Conservation (phyloP, 2,329 filamentous ascomycete genomes). For the Lasiodiplodia hormozganensis region DNA sequence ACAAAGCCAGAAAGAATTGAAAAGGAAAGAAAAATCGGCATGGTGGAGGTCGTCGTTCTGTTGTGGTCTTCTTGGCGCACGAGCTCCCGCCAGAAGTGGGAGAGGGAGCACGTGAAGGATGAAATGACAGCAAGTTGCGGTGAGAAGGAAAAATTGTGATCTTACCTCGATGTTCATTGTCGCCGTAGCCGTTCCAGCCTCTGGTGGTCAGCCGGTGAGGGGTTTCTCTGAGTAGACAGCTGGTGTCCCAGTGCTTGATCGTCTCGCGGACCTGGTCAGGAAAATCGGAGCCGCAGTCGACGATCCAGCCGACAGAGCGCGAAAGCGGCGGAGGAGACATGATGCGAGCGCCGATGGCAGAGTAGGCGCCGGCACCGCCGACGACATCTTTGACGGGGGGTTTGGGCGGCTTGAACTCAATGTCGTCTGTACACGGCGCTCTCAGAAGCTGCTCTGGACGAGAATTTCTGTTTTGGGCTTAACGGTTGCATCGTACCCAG, state of each 20-base stretch:
- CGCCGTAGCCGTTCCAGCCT: constrained; percentile 89
- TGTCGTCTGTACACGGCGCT: constrained; percentile 71
- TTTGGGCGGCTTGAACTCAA: constrained; percentile 77
- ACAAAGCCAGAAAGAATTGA: background rate
- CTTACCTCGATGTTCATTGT: constrained; percentile 67
- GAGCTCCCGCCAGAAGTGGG: constrained; percentile 9
- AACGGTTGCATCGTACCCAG: constrained; percentile 55
- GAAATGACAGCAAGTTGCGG: background rate
- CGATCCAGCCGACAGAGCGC: constrained; percentile 81
- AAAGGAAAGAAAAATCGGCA: background rate
- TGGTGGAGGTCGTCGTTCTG: background rate
- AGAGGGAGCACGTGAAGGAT: background rate
- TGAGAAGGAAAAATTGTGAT: constrained; percentile 16
- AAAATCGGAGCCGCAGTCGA: constrained; percentile 90
- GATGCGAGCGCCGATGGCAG: constrained; percentile 85
- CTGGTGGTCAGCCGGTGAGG: constrained; percentile 77
- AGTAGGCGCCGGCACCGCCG: constrained; percentile 89
- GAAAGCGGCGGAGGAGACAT: constrained; percentile 75
- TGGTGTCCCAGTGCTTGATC: constrained; percentile 79
- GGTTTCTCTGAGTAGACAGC: constrained; percentile 72
- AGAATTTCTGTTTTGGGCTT: constrained; percentile 11
- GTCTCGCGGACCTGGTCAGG: constrained; percentile 68
- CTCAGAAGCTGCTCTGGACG: constrained; percentile 24
- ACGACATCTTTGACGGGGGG: constrained; percentile 75
- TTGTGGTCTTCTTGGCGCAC: background rate